These are phyloP conservation scores for Fusarium nanum DNA, from an alignment of 2,329 filamentous ascomycete species.

Conservation along the genomic window DNA sequence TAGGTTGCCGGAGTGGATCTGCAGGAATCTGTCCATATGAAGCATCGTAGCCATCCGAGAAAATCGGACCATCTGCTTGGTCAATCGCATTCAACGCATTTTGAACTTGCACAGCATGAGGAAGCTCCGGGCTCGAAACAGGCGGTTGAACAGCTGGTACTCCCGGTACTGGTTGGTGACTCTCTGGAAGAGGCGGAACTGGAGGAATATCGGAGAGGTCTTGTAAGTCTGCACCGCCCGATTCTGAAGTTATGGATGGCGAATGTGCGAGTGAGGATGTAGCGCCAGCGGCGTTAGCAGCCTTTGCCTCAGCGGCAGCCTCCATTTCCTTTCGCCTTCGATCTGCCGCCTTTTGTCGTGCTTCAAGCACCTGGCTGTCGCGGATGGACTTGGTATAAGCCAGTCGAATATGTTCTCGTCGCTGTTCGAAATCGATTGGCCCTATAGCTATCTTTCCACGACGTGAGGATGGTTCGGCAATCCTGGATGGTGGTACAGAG, in stretches of 20 bases:
- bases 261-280: slow-evolving; percentile 32
- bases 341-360: slow-evolving; percentile 65
- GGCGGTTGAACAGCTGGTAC: slow-evolving; percentile 6
- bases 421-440: slow-evolving; percentile 85
- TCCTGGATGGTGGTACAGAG: slow-evolving; percentile 48
- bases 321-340: slow-evolving; percentile 63
- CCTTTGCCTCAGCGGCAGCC: slow-evolving; percentile 58
- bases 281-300: slow-evolving; percentile 42
- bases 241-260: slow-evolving; percentile 33
- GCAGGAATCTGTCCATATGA: slow-evolving; percentile 17
- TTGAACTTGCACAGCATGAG: slow-evolving; percentile 25
- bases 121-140: not conserved
- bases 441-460: slow-evolving; percentile 72
- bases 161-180: slow-evolving; percentile 9
- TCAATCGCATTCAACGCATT: slow-evolving; percentile 30
- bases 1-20: slow-evolving; percentile 24
- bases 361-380: slow-evolving; percentile 73
- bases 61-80: slow-evolving; percentile 10
- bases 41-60: slow-evolving; percentile 19
- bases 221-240: slow-evolving; percentile 19
- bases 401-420: slow-evolving; percentile 83
- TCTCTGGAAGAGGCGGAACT: slow-evolving; percentile 38
- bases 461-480: slow-evolving; percentile 53
- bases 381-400: slow-evolving; percentile 88
- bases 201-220: slow-evolving; percentile 38